Evolutionary conservation across 2,329 filamentous ascomycete genomes (phyloP), one percentile per base, ranked within the genome.

Genomic region (Colletotrichum liriopes): DNA sequence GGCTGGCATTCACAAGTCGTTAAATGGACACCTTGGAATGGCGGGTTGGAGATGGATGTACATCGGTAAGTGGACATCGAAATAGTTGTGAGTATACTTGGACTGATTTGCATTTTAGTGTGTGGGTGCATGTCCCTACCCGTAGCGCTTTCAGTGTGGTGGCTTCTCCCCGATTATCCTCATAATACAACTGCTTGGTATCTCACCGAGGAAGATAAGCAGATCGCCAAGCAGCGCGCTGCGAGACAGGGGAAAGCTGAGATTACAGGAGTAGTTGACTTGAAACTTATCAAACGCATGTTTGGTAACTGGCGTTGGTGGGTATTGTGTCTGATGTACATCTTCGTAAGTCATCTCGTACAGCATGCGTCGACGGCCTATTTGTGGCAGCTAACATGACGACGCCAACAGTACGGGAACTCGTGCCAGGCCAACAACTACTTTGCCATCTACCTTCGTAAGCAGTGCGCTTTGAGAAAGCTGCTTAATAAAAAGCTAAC

Each of bases 21-120:
- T 82, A 14, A 65, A 81, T 60, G 79, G 79, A 2, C 71, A 72
- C 9, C 69, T 77, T 20, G 80, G 79, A 0, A 65, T 81, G 3
- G 77, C 78, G 6, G 79, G 80, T 2, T 81, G 80, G 80, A 71
- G 79, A n/a, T 80, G 79, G 79, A 74, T 80, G 20, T 80, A 79
- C 32, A 65, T 69, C 9, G 35, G 63, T 51, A 20, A 45, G 43
- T 45, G 43, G 6, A 20, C 3, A 45, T 45, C n/a, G 2, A 9
- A n/a, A 7, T 11, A 5, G 4, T 9, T n/a, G 18, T 45, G 6
- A n/a, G 20, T 45, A 20, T 45, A 9, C n/a, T 9, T 69, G 43
- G 14, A 18, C 37, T 12, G 37, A 18, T 11, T 16, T 26, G 12
- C 26, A 58, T 7, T 47, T 29, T 5, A 51, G 45, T 63, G 29